phyloP scores from a whole-genome alignment of 2,329 filamentous ascomycete genomes.

The Botrytis sinoallii region DNA sequence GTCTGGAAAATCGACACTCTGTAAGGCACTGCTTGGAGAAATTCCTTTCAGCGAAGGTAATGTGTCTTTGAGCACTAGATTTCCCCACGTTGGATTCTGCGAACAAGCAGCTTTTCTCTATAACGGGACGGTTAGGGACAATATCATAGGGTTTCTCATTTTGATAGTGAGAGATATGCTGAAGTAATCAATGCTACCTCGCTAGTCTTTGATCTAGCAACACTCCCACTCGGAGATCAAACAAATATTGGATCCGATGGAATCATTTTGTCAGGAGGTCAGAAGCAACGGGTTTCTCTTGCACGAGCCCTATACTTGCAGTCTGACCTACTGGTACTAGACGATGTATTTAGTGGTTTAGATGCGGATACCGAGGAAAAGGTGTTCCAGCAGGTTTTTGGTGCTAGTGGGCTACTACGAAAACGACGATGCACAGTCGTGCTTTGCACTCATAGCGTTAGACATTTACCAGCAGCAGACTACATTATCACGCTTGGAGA shows the following conservation, averaged over 20 bases:
- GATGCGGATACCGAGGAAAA: conserved; percentile 27
- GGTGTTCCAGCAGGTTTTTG: conserved; percentile 25
- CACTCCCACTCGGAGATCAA: conserved; percentile 34
- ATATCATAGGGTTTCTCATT: conserved; percentile 20
- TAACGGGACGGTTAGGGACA: conserved; percentile 39
- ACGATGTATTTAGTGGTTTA: conserved; percentile 32
- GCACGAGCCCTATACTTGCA: conserved; percentile 29
- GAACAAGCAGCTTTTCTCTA: conserved; percentile 45
- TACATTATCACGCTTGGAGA: conserved; percentile 41
- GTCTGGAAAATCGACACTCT: conserved; percentile 33
- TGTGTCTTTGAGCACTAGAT: conserved; percentile 9
- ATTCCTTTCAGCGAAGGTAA: conserved; percentile 17
- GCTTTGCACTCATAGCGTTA: conserved; percentile 35
- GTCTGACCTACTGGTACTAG: conserved; percentile 26
- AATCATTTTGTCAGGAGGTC: conserved; percentile 35
- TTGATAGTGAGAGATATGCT: conserved; percentile 32
- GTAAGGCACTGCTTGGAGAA: conserved; percentile 32
- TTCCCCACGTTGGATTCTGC: conserved; percentile 40
- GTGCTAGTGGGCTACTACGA: conserved; percentile 22
- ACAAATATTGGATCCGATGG: conserved; percentile 35
- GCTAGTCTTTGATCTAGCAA: conserved; percentile 26
- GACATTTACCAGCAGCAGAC: conserved; percentile 42
- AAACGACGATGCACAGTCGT: conserved; percentile 37
- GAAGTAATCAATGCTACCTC: conserved; percentile 28
- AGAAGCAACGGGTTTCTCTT: conserved; percentile 29